Percentiles rank a stretch among this genome's conserved stretches.
phyloP scores from a whole-genome alignment of 2,329 filamentous ascomycete species.

The Lachnellula arida region DNA sequence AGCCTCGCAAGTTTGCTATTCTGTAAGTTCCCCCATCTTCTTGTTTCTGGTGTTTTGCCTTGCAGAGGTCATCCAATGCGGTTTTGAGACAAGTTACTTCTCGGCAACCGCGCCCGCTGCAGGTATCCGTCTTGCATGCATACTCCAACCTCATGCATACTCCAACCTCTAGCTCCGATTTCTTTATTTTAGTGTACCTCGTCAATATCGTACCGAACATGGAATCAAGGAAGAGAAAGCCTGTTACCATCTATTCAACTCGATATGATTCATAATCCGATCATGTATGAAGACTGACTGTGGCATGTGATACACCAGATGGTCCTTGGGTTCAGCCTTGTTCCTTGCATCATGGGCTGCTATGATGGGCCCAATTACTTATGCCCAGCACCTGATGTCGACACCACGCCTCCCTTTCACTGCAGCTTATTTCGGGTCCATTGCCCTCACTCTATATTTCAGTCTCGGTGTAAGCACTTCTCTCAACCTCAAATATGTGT shows the following conservation, averaged over 20 bases:
- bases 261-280: conserved; percentile 16
- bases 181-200: background rate
- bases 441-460: conserved; percentile 85
- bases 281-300: conserved; percentile 22
- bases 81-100: conserved; percentile 18
- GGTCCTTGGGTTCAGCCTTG: conserved; percentile 86
- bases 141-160: conserved; percentile 20
- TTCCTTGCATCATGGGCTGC: conserved; percentile 92
- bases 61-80: conserved; percentile 12
- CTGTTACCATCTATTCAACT: conserved; percentile 2
- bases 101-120: conserved; percentile 31
- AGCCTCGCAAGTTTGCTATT: conserved; percentile 91
- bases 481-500: background rate
- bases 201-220: background rate
- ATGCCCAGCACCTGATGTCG: conserved; percentile 79
- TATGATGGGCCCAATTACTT: conserved; percentile 85
- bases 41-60: conserved; percentile 4
- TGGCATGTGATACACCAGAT: conserved; percentile 53
- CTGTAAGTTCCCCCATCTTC: conserved; percentile 63
- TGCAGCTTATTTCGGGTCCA: conserved; percentile 90
- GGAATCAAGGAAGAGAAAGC: background rate
- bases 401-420: conserved; percentile 86
- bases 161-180: conserved; percentile 2
- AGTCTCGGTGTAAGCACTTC: conserved; percentile 73
- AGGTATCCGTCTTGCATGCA: conserved; percentile 34